phyloP scores from a whole-genome alignment of 305 asterid genomes.

The Ruellia speciosa region DNA sequence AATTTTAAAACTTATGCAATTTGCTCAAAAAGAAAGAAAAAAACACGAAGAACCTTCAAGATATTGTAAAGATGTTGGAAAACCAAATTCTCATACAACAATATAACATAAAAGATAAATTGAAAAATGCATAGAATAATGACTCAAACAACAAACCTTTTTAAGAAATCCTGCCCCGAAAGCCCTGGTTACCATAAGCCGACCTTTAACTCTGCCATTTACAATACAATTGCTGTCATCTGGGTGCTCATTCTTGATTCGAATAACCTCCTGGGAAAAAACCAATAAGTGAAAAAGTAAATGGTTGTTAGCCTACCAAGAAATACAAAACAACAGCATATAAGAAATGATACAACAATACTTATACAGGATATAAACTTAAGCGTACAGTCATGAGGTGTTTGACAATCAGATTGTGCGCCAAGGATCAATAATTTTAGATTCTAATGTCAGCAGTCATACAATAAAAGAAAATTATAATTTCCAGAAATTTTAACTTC shows the following conservation, averaged over 20 bases:
- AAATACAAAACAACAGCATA: no score
- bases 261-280: conserved; percentile 57
- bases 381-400: no score
- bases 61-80: background rate
- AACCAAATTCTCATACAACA: background rate
- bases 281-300: background rate
- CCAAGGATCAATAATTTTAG: no score
- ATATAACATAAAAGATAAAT: background rate
- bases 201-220: conserved; percentile 93
- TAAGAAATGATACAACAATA: no score
- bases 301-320: background rate
- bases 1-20: no score
- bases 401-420: no score
- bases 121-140: background rate
- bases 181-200: conserved; percentile 95
- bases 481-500: no score
- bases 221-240: conserved; percentile 91
- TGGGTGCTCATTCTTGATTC: conserved; percentile 94
- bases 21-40: background rate
- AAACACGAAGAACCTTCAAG: background rate
- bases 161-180: conserved; percentile 98
- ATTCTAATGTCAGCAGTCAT: no score
- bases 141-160: conserved; percentile 47
- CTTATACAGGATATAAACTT: no score
- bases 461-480: no score